Conservation (phyloP, 2,329 filamentous ascomycete species). For the Cytospora leucostoma region DNA sequence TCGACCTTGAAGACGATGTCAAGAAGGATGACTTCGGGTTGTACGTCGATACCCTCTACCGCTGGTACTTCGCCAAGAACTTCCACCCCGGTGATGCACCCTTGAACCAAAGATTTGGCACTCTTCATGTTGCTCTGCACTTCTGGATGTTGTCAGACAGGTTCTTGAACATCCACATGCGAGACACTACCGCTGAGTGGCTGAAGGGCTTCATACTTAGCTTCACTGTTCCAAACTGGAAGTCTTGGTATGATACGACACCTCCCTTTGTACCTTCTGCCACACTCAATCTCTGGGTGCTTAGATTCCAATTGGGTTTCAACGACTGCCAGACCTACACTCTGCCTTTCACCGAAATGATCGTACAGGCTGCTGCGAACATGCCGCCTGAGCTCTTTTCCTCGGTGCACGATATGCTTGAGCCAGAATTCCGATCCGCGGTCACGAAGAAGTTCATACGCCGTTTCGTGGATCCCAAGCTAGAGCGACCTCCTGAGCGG, state of each 20-base stretch:
- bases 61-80: neutral
- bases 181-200: slow-evolving; percentile 28
- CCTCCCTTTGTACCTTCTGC: neutral
- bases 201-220: slow-evolving; percentile 28
- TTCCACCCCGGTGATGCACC: slow-evolving; percentile 27
- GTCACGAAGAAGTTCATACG: neutral
- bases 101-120: neutral
- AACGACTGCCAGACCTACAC: slow-evolving; percentile 27
- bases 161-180: slow-evolving; percentile 28
- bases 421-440: slow-evolving; percentile 27
- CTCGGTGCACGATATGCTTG: slow-evolving; percentile 26
- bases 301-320: slow-evolving; percentile 10
- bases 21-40: slow-evolving; percentile 28
- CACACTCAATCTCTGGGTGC: neutral
- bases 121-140: slow-evolving; percentile 24
- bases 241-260: neutral
- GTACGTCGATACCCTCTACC: slow-evolving; percentile 31
- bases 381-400: slow-evolving; percentile 31
- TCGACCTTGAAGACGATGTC: slow-evolving; percentile 29
- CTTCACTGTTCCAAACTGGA: neutral
- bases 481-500: neutral
- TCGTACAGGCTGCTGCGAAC: slow-evolving; percentile 29
- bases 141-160: slow-evolving; percentile 31
- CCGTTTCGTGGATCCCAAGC: neutral
- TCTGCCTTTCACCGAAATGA: slow-evolving; percentile 29